Base-by-base conservation (phyloP, 1,284 basidiomycete species). In the Chiua sp. region DNA sequence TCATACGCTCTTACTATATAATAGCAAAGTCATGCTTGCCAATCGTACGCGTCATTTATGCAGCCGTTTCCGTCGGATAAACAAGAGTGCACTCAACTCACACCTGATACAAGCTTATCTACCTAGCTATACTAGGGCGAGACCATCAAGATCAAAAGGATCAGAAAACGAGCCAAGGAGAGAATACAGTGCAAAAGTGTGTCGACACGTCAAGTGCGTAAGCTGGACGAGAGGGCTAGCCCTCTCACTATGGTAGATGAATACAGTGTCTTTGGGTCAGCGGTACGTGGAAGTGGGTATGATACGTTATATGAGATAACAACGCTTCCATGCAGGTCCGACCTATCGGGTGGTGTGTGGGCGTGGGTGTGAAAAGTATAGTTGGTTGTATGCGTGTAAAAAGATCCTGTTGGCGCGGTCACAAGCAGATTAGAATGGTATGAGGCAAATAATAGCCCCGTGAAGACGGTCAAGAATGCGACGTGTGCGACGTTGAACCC, bases 341-440 rank as follows among this genome's bases (percentile, higher is more conserved):
- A 47, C 39, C 60, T 35, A 46, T 48, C 47, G 35, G 33, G 50
- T 51, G 13, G 55, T 52, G 46, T 54, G 48, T 23, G 35, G n/a
- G 42, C 26, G 26, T 26, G 20, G 42, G n/a, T 44, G 42, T 44
- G 12, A 44, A 44, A 37, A 46, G 55, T 26, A 33, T 46, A 53
- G 54, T 55, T 42, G 26, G 26, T 26, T 26, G 26, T 26, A 46
- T 49, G 53, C 46, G 58, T 42, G 39, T 55, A 26, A 33, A 33
- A 51, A 48, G 47, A 58, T 51, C 39, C 47, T 30, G 44, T 49
- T 22, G 59, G 42, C 33, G 53, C 48, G 32, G 49, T 46, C 50
- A 62, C 56, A 51, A 64, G 59, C 52, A 66, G 48, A 59, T 56
- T 55, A 57, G 52, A 53, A 57, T 42, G 57, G 37, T 12, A 39